These are phyloP conservation scores for Cadophora sp. DNA, from an alignment of 2,329 filamentous ascomycete species.

Conservation along the genomic window DNA sequence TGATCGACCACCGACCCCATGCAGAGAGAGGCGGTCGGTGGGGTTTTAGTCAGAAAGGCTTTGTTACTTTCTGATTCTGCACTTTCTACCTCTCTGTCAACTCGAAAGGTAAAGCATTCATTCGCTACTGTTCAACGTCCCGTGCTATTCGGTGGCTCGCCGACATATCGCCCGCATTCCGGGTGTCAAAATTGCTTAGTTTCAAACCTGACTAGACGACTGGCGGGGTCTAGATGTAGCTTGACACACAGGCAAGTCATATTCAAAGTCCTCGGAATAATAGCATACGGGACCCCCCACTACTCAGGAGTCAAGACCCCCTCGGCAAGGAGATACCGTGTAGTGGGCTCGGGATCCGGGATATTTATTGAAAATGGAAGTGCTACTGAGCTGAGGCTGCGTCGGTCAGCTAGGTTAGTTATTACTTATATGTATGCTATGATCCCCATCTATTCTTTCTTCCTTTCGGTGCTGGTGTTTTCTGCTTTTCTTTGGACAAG, in stretches of 20 bases:
- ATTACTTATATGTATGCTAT: slow-evolving; percentile 24
- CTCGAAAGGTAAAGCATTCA: neutral
- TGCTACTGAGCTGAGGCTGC: slow-evolving; percentile 19
- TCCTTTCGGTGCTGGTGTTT: slow-evolving; percentile 12
- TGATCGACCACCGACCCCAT: neutral
- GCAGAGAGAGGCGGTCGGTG: neutral
- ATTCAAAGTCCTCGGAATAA: slow-evolving; percentile 29
- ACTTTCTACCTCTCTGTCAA: slow-evolving; percentile 6
- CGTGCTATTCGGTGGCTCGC: neutral
- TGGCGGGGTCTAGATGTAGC: slow-evolving; percentile 5
- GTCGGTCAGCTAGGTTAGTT: slow-evolving; percentile 18
- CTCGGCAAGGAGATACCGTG: neutral
- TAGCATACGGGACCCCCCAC: slow-evolving; percentile 31
- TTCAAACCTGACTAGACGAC: neutral
- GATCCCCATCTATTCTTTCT: neutral
- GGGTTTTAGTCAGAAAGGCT: neutral
- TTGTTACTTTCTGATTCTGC: slow-evolving; percentile 1
- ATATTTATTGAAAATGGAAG: slow-evolving; percentile 20
- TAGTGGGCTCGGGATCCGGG: slow-evolving; percentile 26
- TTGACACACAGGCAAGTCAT: neutral
- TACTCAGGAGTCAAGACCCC: slow-evolving; percentile 1
- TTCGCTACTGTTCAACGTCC: too few species aligned
- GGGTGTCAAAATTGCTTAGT: slow-evolving; percentile 4
- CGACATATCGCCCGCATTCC: slow-evolving; percentile 12
- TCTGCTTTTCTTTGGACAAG: neutral